phyloP scores from a whole-genome alignment of 768 basidiomycete species.

The Clavulina sp. region DNA sequence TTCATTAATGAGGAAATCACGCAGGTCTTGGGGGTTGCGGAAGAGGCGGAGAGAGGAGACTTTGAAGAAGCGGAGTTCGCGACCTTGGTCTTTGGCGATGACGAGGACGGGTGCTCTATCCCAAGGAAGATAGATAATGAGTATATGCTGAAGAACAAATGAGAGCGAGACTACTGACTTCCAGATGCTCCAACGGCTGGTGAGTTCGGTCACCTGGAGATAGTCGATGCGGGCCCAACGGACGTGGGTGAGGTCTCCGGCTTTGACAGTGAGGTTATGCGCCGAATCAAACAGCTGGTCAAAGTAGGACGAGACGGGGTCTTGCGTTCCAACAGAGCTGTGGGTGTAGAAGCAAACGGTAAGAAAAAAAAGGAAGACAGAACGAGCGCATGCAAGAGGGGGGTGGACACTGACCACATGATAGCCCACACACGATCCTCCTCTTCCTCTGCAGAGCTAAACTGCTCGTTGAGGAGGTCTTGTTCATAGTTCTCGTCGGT shows the following conservation, averaged over 20 bases:
- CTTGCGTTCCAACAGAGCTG: background rate
- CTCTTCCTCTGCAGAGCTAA: conserved; percentile 35
- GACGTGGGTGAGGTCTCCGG: conserved; percentile 42
- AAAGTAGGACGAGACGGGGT: conserved; percentile 49
- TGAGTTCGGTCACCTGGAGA: conserved; percentile 61
- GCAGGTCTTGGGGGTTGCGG: conserved; percentile 34
- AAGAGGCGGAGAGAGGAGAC: conserved; percentile 40
- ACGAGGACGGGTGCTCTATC: conserved; percentile 64
- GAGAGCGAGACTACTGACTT: conserved; percentile 28
- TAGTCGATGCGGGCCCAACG: conserved; percentile 82
- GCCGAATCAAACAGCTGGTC: conserved; percentile 61
- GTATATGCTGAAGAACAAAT: conserved; percentile 16
- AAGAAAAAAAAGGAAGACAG: conserved; percentile 2
- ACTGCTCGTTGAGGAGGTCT: conserved; percentile 47
- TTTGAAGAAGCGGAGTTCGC: conserved; percentile 65
- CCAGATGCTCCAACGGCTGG: conserved; percentile 78
- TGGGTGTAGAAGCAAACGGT: too few relatives aligned
- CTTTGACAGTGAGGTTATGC: conserved; percentile 34
- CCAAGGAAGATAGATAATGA: conserved; percentile 4
- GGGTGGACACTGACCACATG: conserved; percentile 51
- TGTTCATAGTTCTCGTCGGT: conserved; percentile 69
- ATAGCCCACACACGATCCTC: conserved; percentile 58
- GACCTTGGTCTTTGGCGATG: conserved; percentile 50
- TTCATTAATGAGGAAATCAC: conserved; percentile 47
- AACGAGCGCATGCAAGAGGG: background rate